phyloP scores from a whole-genome alignment of 768 basidiomycete species.

The Phanerodontia chrysosporium region DNA sequence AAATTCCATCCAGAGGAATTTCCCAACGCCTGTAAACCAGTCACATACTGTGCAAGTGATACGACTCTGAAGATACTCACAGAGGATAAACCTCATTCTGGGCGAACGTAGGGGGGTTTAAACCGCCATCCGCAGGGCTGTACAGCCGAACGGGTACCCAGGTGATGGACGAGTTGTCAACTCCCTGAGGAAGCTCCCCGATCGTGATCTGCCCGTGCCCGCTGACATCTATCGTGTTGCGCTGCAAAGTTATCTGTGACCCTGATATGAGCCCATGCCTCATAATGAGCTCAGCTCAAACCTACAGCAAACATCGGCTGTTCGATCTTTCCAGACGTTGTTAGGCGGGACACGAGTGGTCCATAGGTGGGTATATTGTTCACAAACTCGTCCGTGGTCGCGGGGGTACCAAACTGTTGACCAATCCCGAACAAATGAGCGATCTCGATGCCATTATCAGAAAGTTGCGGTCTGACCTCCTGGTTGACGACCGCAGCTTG shows the following conservation, averaged over 20 bases:
- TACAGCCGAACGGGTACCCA: slow-evolving; percentile 68
- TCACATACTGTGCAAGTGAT: slow-evolving; percentile 9
- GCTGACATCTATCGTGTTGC: slow-evolving; percentile 61
- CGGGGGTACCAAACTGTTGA: slow-evolving; percentile 17
- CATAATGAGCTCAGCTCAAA: neutral
- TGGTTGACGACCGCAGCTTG: slow-evolving; percentile 21
- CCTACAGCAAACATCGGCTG: slow-evolving; percentile 36
- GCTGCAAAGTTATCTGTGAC: slow-evolving; percentile 53
- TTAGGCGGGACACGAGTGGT: slow-evolving; percentile 32
- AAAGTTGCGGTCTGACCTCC: too few relatives aligned
- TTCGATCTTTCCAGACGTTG: slow-evolving; percentile 36
- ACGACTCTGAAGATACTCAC: slow-evolving; percentile 11
- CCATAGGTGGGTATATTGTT: slow-evolving; percentile 24
- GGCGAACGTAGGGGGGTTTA: slow-evolving; percentile 52
- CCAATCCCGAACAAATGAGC: too few relatives aligned
- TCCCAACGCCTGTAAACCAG: slow-evolving; percentile 52
- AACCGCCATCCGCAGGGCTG: slow-evolving; percentile 44
- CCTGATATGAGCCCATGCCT: neutral
- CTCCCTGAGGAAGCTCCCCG: slow-evolving; percentile 56
- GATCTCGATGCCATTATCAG: too few relatives aligned
- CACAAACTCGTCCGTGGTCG: slow-evolving; percentile 23
- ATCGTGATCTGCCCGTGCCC: slow-evolving; percentile 67
- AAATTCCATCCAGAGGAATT: slow-evolving; percentile 66
- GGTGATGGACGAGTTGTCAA: slow-evolving; percentile 49
- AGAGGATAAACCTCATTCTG: slow-evolving; percentile 51